Evolutionary conservation across 768 basidiomycete species (phyloP).

Genomic region (Suillus subluteus): DNA sequence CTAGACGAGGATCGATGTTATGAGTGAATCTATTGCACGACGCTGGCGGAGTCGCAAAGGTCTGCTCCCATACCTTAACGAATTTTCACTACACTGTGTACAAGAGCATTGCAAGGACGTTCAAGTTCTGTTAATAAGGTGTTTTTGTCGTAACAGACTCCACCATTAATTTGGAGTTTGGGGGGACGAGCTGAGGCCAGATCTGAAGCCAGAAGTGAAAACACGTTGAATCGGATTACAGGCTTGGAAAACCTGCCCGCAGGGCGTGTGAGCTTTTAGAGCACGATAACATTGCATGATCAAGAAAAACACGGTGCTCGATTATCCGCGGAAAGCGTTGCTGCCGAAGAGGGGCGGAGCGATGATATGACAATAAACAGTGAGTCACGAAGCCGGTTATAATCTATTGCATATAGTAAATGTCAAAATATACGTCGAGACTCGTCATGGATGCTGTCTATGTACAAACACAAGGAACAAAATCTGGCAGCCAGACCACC

Average conservation of each 20-base stretch:
- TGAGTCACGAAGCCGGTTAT: neutral
- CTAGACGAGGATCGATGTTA: constrained; percentile 19
- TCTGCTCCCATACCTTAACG: neutral
- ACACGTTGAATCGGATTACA: too few species aligned
- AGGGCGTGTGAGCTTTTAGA: neutral
- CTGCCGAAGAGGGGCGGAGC: neutral
- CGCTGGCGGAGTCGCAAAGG: neutral
- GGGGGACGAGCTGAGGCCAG: neutral
- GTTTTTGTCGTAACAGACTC: neutral
- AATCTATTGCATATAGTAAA: neutral
- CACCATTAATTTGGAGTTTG: neutral
- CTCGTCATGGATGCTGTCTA: neutral
- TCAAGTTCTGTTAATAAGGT: neutral
- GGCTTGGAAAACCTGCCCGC: neutral
- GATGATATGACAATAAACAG: neutral
- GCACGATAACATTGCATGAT: neutral
- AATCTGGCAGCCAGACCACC: constrained; percentile 17
- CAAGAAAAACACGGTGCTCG: neutral
- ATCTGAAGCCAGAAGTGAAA: too few species aligned
- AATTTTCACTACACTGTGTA: neutral
- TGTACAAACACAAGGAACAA: neutral
- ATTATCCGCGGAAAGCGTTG: neutral
- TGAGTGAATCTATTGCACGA: neutral
- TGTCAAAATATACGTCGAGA: neutral
- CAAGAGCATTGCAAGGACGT: neutral